These are phyloP conservation scores for Sparassis latifolia DNA, from an alignment of 1,284 basidiomycete genomes.

Conservation along the genomic window DNA sequence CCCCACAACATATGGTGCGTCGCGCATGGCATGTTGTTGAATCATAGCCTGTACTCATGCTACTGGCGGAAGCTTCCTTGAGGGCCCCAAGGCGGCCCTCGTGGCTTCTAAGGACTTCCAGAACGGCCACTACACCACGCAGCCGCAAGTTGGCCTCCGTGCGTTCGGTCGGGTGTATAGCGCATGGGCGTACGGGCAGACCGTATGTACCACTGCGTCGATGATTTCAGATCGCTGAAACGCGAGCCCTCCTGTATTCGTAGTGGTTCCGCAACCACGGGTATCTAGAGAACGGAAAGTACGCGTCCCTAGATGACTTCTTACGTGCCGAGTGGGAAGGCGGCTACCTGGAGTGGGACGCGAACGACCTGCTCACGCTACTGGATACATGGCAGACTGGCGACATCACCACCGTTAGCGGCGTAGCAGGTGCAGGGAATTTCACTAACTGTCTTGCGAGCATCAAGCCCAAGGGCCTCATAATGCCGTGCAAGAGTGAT, in stretches of 20 bases:
- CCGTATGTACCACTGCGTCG: slow-evolving; percentile 25
- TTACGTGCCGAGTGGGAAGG: slow-evolving; percentile 41
- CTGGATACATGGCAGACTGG: slow-evolving; percentile 34
- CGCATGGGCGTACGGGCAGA: slow-evolving; percentile 56
- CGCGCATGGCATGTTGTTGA: not conserved
- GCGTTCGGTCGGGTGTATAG: slow-evolving; percentile 53
- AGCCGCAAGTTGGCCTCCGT: slow-evolving; percentile 43
- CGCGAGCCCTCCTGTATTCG: no score
- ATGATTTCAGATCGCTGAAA: no score
- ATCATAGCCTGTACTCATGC: no score
- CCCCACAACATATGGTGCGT: slow-evolving; percentile 54
- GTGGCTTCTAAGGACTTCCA: slow-evolving; percentile 53
- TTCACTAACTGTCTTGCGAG: slow-evolving; percentile 13
- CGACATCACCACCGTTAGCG: slow-evolving; percentile 30
- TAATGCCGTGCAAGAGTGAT: slow-evolving; percentile 57
- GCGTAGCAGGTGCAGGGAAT: slow-evolving; percentile 15
- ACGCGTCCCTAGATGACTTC: slow-evolving; percentile 43
- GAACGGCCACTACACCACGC: slow-evolving; percentile 43
- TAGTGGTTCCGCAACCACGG: slow-evolving; percentile 53
- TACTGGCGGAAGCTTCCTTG: slow-evolving; percentile 39
- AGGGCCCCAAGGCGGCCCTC: slow-evolving; percentile 53
- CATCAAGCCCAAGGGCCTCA: slow-evolving; percentile 40
- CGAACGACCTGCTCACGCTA: slow-evolving; percentile 33
- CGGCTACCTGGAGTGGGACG: slow-evolving; percentile 31
- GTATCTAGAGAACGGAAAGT: slow-evolving; percentile 39